Base-by-base conservation (phyloP, 805 yeast species). In the Nakazawaea wyomingensis region DNA sequence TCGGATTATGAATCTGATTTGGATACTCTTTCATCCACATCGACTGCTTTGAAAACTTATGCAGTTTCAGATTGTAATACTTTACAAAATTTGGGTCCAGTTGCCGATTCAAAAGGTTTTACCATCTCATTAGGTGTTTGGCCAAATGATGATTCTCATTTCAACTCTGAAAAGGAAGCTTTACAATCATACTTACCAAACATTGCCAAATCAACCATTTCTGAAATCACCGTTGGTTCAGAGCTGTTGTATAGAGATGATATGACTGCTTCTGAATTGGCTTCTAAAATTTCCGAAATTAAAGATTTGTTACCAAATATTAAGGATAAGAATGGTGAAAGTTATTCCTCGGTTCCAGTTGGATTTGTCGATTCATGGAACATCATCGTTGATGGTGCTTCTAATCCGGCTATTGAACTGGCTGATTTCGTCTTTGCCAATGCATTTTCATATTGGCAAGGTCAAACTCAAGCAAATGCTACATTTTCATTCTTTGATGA, bases 381-480 rank as follows among this genome's bases (percentile, higher is more conserved):
- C 65, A 74, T 85, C 49, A 64, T 86, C 49, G 96, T 89, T 52
- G 95, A 87, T 57, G 93, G 84, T 56, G 78, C 72, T 53, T 71
- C 82, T 51, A 55, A 66, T 40, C 77, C 83, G 20, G 96, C 85
- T 44, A 81, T 91, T 60, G 55, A 78, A 62, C 90, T 88, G 41
- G 71, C 95, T 37, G 98, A 91, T 64, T 71, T 87, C 56, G 80
- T 89, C 48, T 85, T 82, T 63, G 95, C 96, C 58, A 91, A 91
- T 62, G 97, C 96, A 39, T 91, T 91, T 77, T 86, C 97, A 7
- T 91, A 90, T 82, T 91, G 98, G 98, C 98, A 91, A 72, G 97
- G 97, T 34, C 97, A 89, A 72, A 75, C 88, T 53, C 76, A 74
- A 76, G 59, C 64, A 39, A 90, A 90, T 64, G 78, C 96, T 21